A percentile compares a stretch with the other conserved stretches of the same genome.
Evolutionary conservation across 257 asterid species (phyloP).

Genomic region (Cinchona pubescens): DNA sequence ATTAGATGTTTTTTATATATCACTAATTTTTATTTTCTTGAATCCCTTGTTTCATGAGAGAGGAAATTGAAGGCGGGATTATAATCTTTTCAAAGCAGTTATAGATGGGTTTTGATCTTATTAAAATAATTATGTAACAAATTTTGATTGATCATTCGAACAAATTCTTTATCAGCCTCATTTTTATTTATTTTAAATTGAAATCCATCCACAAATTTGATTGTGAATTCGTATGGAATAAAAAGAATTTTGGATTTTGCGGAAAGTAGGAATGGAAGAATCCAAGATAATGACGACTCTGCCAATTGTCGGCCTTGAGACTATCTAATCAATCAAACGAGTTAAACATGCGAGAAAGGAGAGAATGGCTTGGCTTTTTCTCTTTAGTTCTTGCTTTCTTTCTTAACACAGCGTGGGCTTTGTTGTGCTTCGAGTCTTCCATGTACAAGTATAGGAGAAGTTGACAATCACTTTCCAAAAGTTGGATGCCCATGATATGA

Average conservation of each 20-base stretch:
- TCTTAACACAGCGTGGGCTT: not conserved
- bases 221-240: not conserved
- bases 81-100: too few species aligned
- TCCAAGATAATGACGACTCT: not conserved
- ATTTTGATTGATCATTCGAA: too few species aligned
- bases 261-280: constrained; percentile 1
- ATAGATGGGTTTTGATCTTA: too few species aligned
- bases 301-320: constrained; percentile 10
- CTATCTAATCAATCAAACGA: not conserved
- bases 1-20: too few species aligned
- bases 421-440: not conserved
- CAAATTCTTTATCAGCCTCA: too few species aligned
- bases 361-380: not conserved
- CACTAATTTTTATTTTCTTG: too few species aligned
- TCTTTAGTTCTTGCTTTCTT: not conserved
- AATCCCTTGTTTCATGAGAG: too few species aligned
- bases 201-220: too few species aligned
- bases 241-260: not conserved
- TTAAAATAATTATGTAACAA: too few species aligned
- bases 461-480: not conserved
- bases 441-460: not conserved
- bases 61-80: too few species aligned
- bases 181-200: too few species aligned
- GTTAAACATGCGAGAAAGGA: not conserved
- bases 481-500: not conserved